These are phyloP conservation scores for Stephania cephalantha DNA, from an alignment of 164 flowering plant species.

Conservation along the genomic window DNA sequence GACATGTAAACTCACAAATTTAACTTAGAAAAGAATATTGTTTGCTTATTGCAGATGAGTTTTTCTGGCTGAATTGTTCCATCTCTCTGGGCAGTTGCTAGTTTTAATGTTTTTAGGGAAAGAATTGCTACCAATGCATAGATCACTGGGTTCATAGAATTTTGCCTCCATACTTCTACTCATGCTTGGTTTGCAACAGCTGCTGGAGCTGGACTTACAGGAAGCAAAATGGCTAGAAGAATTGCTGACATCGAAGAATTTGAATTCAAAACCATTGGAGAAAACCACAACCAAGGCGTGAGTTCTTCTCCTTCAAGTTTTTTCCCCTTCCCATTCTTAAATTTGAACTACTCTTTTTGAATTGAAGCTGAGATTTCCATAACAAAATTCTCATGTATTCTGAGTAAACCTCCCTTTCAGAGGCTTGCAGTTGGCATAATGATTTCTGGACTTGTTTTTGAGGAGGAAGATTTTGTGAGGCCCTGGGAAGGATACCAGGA, in stretches of 20 bases:
- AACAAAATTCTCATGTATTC: conserved; percentile 8
- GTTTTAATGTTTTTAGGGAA: background rate
- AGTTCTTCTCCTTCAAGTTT: conserved; percentile 22
- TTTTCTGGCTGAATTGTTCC: too few species aligned
- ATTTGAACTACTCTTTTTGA: background rate
- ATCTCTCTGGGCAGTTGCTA: background rate
- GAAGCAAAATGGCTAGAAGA: conserved; percentile 95
- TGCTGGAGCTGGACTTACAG: conserved; percentile 99
- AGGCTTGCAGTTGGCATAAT: conserved; percentile 80
- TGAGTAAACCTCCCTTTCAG: conserved; percentile 35
- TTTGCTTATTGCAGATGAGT: background rate
- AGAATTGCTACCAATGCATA: background rate
- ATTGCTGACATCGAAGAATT: conserved; percentile 83
- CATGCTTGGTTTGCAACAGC: conserved; percentile 35
- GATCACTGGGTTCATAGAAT: background rate
- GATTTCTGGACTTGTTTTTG: conserved; percentile 83
- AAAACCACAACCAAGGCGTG: conserved; percentile 88
- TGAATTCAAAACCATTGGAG: conserved; percentile 83
- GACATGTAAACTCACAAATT: background rate
- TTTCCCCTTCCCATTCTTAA: background rate
- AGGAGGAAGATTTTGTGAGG: conserved; percentile 70
- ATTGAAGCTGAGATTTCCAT: background rate
- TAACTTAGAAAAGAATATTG: background rate
- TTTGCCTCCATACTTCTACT: background rate
- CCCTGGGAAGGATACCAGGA: conserved; percentile 79